Evolutionary conservation across 345 rosid species (phyloP), one percentile per base, ranked within the genome.

Genomic region (Euphorbia pulcherrima): DNA sequence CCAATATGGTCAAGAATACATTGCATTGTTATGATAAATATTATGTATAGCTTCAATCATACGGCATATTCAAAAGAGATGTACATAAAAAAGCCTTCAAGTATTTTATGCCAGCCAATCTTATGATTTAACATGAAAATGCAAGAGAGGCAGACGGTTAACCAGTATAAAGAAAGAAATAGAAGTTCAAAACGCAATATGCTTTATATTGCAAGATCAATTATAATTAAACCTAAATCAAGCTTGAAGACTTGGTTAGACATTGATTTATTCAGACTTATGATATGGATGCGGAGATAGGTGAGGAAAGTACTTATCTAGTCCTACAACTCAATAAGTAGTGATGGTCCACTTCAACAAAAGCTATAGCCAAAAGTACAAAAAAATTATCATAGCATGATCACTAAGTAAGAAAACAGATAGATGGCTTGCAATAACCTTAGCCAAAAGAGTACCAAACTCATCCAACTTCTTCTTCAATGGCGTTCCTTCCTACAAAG

Each of bases 401-500:
- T 21, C 24, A 65, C 26, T 58, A 26, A 56, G 7, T 4, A 17
- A 52, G 63, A 10, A n/a, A 54, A n/a, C n/a, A 16, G 40, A 72
- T 57, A 73, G 74, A 40, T 18, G 1, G 37, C n/a, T 29, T 39
- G 65, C 23, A 64, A 60, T 84, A 72, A 93, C 99, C 97, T 94
- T 94, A 23, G 99, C 99, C 84, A 94, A 84, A 75, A 94, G 91
- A 75, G 92, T 84, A 64, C 97, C 97, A 83, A 94, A 94, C 81
- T 94, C 99, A 79, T 94, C 99, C 83, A 94, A 81, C 77, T 94
- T 91, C 89, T 83, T 94, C 83, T 94, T 94, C 85, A 94, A 76
- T 65, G 99, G 97, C 47, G 97, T 91, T 33, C 69, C 92, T 81
- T 94, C 97, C 99, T 94, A 88, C 78, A 86, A 75, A 62, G 58